Percentiles rank a stretch among this genome's conserved stretches.
Conservation (phyloP, 768 basidiomycete genomes). For the Suillus subluteus region DNA sequence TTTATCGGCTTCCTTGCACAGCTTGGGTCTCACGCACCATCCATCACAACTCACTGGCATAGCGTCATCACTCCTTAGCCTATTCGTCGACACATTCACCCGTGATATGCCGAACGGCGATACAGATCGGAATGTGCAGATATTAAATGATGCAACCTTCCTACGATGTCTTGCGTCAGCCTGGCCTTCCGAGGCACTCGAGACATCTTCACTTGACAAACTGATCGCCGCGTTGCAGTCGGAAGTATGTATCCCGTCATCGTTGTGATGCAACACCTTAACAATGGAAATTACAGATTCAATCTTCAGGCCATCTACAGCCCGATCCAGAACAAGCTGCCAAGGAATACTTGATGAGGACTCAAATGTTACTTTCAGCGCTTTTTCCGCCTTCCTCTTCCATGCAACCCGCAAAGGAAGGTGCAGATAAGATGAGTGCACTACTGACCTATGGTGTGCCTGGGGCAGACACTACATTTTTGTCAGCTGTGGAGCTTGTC, state of each 20-base stretch:
- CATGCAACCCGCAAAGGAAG: constrained; percentile 26
- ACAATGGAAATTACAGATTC: constrained; percentile 18
- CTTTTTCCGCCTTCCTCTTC: constrained; percentile 49
- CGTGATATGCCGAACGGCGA: constrained; percentile 36
- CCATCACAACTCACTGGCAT: constrained; percentile 38
- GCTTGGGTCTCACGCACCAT: constrained; percentile 53
- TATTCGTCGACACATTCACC: constrained; percentile 37
- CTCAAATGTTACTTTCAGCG: constrained; percentile 63
- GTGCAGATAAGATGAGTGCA: constrained; percentile 41
- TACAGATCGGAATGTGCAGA: constrained; percentile 34
- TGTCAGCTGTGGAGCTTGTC: constrained; percentile 63
- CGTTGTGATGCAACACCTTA: neutral
- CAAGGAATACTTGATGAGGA: constrained; percentile 53
- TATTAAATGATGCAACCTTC: constrained; percentile 51
- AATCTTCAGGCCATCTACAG: constrained; percentile 7
- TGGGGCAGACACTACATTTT: constrained; percentile 53
- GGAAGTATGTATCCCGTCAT: constrained; percentile 27
- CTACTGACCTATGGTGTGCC: constrained; percentile 60
- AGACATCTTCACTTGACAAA: constrained; percentile 27
- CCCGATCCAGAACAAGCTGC: constrained; percentile 32
- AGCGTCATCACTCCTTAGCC: constrained; percentile 42
- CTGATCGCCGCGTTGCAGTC: constrained; percentile 29
- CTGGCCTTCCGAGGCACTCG: constrained; percentile 25
- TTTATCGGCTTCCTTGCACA: constrained; percentile 56
- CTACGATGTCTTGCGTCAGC: constrained; percentile 45